phyloP scores from a whole-genome alignment of 441 rosid species.

The Brassica hybrid region DNA sequence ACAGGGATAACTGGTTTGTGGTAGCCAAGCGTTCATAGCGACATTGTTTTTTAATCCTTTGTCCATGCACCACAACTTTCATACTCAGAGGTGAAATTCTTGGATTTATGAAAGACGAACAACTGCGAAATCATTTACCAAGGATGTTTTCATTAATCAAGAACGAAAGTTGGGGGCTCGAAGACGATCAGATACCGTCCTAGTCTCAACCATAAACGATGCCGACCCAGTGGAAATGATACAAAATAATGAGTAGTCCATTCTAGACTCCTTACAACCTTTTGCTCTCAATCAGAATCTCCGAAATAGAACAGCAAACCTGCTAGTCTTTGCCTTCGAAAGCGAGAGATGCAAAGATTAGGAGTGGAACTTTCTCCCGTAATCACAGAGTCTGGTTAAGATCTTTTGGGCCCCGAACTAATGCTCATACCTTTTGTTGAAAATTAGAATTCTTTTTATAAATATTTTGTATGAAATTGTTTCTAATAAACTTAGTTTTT shows the following conservation, averaged over 20 bases:
- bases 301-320: neutral
- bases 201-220: too few relatives aligned
- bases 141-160: too few relatives aligned
- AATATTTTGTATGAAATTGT: neutral
- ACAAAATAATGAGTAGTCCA: slow-evolving; percentile 57
- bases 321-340: neutral
- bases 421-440: neutral
- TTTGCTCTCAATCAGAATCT: slow-evolving; percentile 19
- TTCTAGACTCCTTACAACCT: slow-evolving; percentile 77
- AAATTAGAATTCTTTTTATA: neutral
- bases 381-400: neutral
- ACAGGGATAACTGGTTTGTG: too few relatives aligned
- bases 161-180: too few relatives aligned
- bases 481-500: neutral
- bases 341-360: neutral
- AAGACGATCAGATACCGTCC: too few relatives aligned
- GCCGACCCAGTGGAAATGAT: too few relatives aligned
- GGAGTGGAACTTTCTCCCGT: neutral
- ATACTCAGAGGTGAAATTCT: too few relatives aligned
- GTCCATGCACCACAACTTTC: too few relatives aligned
- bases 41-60: too few relatives aligned
- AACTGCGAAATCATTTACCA: too few relatives aligned
- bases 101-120: too few relatives aligned
- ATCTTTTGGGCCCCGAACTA: neutral
- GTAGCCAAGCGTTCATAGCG: too few relatives aligned